Base-by-base conservation (phyloP, 495 filamentous ascomycete species). In the Aspergillus bridgeri region DNA sequence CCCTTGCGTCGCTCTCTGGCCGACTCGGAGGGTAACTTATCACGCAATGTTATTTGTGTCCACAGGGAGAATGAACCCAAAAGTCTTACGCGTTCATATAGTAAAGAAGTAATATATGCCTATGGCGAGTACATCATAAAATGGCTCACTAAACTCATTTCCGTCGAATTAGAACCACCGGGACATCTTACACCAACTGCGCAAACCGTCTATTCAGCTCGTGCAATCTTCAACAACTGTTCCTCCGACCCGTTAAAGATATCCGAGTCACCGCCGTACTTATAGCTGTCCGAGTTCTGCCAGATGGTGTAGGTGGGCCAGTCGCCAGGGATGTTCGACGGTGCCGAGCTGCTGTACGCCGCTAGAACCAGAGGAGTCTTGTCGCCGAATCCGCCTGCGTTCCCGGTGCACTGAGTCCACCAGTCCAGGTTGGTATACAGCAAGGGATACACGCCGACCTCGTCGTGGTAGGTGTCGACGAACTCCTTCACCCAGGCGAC, bases 391-490 rank as follows among this genome's bases (percentile, higher is more conserved):
- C 68, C 75, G 6, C 56, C 59, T 5, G 69, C 76, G 58, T 82
- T 76, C 0, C 81, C 82, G 3, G 84, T 84, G 65, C 83, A 87
- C 17, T 64, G 63, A 17, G 53, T 63, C 83, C 84, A 86, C 83
- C 83, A 86, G 55, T 75, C 74, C 13, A 75, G 71, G 38, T 74
- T 83, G 22, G 75, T 78, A 60, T 85, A 85, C 29, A 87, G 71
- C 57, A 87, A 69, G 0, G 83, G 83, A 49, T 82, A 85, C 19
- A 77, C 67, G 0, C 70, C 66, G 5, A 80, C 81, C 9, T 53
- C 61, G 24, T 59, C 24, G 25, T 81, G 69, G 56, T 86, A 86
- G 1, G 69, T 75, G 29, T 80, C 68, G 52, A 78, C 79, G 57
- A 86, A 86, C 48, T 78, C 74, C 42, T 67, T 62, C 70, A 85